Conservation (phyloP, 2,329 filamentous ascomycete species). For the Phyllosticta citriasiana region DNA sequence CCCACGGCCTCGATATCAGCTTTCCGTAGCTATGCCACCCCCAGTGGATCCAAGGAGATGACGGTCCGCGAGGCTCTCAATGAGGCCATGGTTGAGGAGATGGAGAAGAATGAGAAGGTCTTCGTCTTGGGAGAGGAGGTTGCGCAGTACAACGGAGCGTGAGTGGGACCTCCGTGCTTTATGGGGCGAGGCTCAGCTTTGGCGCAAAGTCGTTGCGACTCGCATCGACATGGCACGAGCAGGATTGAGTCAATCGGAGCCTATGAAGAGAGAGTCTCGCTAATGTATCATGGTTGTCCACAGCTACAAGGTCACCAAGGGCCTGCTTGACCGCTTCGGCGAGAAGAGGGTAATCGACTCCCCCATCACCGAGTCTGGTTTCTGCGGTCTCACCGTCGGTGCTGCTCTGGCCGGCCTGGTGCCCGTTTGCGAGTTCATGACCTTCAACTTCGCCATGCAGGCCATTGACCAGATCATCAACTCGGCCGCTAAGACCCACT, state of each 20-base stretch:
- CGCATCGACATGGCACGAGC: background rate
- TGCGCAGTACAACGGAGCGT: slow-evolving; percentile 97
- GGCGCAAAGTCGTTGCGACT: background rate
- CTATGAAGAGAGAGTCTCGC: slow-evolving; percentile 14
- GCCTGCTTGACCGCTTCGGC: slow-evolving; percentile 90
- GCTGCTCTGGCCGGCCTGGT: slow-evolving; percentile 89
- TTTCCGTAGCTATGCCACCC: slow-evolving; percentile 47
- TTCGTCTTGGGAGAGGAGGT: slow-evolving; percentile 97
- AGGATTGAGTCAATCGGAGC: background rate
- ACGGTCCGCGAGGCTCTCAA: slow-evolving; percentile 96
- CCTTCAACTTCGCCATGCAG: slow-evolving; percentile 99
- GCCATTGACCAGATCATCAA: slow-evolving; percentile 99
- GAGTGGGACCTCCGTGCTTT: slow-evolving; percentile 25
- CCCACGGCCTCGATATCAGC: slow-evolving; percentile 38
- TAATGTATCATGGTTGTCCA: slow-evolving; percentile 24
- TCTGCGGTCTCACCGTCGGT: slow-evolving; percentile 86
- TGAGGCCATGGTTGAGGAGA: slow-evolving; percentile 94
- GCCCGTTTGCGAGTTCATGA: slow-evolving; percentile 99
- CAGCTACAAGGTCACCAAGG: slow-evolving; percentile 97
- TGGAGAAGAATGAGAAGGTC: slow-evolving; percentile 88
- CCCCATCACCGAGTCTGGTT: slow-evolving; percentile 95
- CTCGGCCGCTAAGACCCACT: slow-evolving; percentile 96
- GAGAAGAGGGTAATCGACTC: slow-evolving; percentile 97
- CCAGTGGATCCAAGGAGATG: slow-evolving; percentile 70
- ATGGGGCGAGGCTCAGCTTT: background rate